A percentile compares a stretch with the other conserved stretches of the same genome.
phyloP scores from a whole-genome alignment of 192 early-diverging fungal species.

The Phycomyces nitens region DNA sequence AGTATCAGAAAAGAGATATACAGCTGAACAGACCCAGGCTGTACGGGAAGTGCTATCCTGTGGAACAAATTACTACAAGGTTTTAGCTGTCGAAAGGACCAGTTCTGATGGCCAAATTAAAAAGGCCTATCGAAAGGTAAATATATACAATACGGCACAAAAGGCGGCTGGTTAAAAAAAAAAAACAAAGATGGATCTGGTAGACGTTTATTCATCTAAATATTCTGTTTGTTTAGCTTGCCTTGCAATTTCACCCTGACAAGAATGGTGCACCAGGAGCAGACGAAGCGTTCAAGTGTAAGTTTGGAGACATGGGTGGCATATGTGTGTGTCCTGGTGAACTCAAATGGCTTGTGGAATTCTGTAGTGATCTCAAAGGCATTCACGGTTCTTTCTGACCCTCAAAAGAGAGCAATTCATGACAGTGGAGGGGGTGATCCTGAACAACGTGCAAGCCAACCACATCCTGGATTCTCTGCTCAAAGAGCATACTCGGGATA shows the following conservation, averaged over 20 bases:
- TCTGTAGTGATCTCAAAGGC: constrained; percentile 81
- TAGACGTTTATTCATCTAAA: background rate
- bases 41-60: constrained; percentile 73
- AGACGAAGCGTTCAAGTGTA: constrained; percentile 94
- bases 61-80: constrained; percentile 78
- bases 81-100: constrained; percentile 71
- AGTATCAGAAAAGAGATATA: constrained; percentile 50
- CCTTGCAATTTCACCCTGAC: constrained; percentile 93
- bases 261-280: constrained; percentile 96
- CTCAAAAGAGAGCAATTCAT: constrained; percentile 80
- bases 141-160: constrained; percentile 58
- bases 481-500: constrained; percentile 17
- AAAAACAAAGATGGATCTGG: no score
- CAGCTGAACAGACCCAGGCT: constrained; percentile 71
- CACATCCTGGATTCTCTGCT: constrained; percentile 31
- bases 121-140: constrained; percentile 93
- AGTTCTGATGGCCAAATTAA: constrained; percentile 82
- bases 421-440: constrained; percentile 79
- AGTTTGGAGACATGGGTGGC: background rate
- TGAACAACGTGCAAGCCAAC: constrained; percentile 39
- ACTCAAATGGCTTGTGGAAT: background rate
- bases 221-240: constrained; percentile 49
- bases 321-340: background rate
- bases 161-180: no score
- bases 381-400: constrained; percentile 85